These are phyloP conservation scores for Solanum sejunctum DNA, from an alignment of 257 asterid species.

Conservation along the genomic window DNA sequence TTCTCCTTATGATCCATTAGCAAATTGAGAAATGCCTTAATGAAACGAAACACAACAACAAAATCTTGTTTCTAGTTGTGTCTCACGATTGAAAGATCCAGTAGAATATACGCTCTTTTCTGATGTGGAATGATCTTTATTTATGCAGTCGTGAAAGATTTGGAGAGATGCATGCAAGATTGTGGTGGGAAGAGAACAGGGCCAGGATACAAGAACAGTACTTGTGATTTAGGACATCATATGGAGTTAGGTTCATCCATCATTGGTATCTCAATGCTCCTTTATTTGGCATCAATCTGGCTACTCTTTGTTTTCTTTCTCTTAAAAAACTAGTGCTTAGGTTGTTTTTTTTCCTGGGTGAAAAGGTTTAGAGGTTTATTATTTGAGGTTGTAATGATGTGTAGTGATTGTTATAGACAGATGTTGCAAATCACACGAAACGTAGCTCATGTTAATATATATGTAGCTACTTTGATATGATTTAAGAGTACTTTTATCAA, in stretches of 20 bases:
- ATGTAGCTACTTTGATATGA: background rate
- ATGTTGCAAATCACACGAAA: background rate
- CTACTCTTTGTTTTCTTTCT: background rate
- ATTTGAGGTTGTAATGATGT: background rate
- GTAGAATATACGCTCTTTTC: background rate
- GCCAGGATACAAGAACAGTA: slow-evolving; percentile 83
- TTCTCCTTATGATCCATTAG: background rate
- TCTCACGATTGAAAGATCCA: background rate
- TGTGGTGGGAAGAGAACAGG: slow-evolving; percentile 96
- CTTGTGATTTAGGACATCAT: slow-evolving; percentile 29
- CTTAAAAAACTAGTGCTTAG: background rate
- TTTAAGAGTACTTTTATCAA: background rate
- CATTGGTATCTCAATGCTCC: background rate
- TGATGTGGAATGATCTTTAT: background rate
- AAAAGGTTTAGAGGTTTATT: background rate
- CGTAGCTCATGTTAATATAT: background rate
- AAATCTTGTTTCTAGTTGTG: background rate
- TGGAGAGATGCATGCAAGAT: slow-evolving; percentile 86
- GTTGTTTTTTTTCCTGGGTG: background rate
- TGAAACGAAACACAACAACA: background rate
- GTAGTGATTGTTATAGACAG: background rate
- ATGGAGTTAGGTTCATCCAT: background rate
- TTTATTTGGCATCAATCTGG: background rate
- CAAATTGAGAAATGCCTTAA: background rate
- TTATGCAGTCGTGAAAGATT: slow-evolving; percentile 83